phyloP scores from a whole-genome alignment of 305 asterid genomes.

The Fraxinus platypoda region DNA sequence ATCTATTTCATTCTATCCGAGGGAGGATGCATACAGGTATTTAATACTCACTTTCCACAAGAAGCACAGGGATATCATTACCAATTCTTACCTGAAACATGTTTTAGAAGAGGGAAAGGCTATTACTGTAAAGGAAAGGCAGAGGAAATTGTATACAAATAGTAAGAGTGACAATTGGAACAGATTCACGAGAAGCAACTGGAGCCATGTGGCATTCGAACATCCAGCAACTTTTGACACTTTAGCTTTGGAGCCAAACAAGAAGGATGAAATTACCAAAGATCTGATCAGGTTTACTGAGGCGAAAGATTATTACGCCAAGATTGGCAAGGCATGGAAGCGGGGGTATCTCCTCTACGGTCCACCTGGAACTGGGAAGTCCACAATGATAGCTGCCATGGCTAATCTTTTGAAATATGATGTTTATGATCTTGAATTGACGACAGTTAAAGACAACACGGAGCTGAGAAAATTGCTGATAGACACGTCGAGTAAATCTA shows the following conservation, averaged over 20 bases:
- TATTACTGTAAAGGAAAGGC: slow-evolving; percentile 35
- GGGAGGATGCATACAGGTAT: slow-evolving; percentile 29
- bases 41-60: slow-evolving; percentile 43
- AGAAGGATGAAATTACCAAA: slow-evolving; percentile 37
- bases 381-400: slow-evolving; percentile 62
- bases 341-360: slow-evolving; percentile 50
- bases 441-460: slow-evolving; percentile 46
- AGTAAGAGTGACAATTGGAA: slow-evolving; percentile 16
- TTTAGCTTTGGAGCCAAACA: slow-evolving; percentile 40
- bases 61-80: slow-evolving; percentile 13
- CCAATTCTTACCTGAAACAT: slow-evolving; percentile 27
- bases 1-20: slow-evolving; percentile 26
- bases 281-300: slow-evolving; percentile 39
- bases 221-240: slow-evolving; percentile 49
- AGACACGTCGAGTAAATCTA: slow-evolving; percentile 37
- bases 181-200: slow-evolving; percentile 24
- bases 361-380: slow-evolving; percentile 53
- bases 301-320: slow-evolving; percentile 41
- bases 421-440: slow-evolving; percentile 52
- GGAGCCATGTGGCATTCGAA: slow-evolving; percentile 44
- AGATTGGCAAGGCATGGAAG: slow-evolving; percentile 65
- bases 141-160: slow-evolving; percentile 43
- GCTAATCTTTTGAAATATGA: slow-evolving; percentile 52
- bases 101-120: slow-evolving; percentile 43
- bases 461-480: slow-evolving; percentile 42